Conservation (phyloP, 2,329 filamentous ascomycete species). For the Clonostachys chloroleuca region DNA sequence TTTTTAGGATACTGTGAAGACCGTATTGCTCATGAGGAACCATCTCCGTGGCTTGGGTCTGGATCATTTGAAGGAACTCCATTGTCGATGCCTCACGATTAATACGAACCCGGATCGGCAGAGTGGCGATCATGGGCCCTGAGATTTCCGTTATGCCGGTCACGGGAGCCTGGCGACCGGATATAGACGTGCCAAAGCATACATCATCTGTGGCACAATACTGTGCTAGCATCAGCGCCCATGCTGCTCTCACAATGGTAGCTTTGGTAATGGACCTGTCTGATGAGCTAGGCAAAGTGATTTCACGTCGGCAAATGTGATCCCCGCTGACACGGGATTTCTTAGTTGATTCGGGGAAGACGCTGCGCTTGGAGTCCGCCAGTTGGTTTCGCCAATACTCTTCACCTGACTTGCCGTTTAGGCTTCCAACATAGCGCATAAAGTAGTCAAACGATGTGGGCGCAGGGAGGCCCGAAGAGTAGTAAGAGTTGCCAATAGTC, state of each 20-base stretch:
- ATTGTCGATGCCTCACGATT: not conserved
- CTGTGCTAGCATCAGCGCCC: slow-evolving; percentile 13
- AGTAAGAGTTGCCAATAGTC: not conserved
- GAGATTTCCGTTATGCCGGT: slow-evolving; percentile 5
- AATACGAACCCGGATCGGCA: slow-evolving; percentile 1
- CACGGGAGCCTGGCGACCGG: slow-evolving; percentile 12
- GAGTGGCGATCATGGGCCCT: slow-evolving; percentile 2
- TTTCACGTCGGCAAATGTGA: slow-evolving; percentile 14
- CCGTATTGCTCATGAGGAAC: slow-evolving; percentile 9
- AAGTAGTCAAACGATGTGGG: not conserved
- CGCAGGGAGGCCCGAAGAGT: not conserved
- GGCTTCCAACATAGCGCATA: slow-evolving; percentile 31
- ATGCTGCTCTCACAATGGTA: slow-evolving; percentile 15
- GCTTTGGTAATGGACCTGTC: slow-evolving; percentile 7
- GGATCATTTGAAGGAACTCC: slow-evolving; percentile 1
- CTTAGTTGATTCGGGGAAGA: slow-evolving; percentile 3
- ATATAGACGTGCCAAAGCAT: slow-evolving; percentile 13
- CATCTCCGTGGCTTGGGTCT: slow-evolving; percentile 4
- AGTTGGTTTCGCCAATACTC: slow-evolving; percentile 8
- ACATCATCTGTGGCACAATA: slow-evolving; percentile 10
- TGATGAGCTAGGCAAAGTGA: not conserved
- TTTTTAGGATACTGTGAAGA: slow-evolving; percentile 10
- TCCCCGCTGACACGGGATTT: not conserved
- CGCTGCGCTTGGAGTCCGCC: slow-evolving; percentile 1
- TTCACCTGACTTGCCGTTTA: slow-evolving; percentile 4